phyloP scores from a whole-genome alignment of 352 stramenopile genomes.

The Pilasporangium apinafurcum region DNA sequence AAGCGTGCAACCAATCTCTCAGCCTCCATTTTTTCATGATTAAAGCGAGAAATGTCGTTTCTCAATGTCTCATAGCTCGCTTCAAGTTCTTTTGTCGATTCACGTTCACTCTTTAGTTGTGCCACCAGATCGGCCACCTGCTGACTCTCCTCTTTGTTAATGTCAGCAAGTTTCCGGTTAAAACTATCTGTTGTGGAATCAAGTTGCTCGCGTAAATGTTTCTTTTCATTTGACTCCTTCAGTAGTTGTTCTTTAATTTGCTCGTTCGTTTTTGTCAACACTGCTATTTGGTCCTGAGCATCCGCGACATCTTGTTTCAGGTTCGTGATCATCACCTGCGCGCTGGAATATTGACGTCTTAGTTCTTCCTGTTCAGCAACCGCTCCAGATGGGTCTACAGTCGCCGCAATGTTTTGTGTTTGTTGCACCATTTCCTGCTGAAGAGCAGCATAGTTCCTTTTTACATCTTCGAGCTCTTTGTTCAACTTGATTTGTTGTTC shows the following conservation, averaged over 20 bases:
- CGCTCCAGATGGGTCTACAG: conserved; percentile 1
- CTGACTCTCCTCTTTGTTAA: conserved; percentile 2
- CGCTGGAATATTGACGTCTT: conserved; percentile 6
- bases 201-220: conserved; percentile 21
- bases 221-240: conserved; percentile 40
- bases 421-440: conserved; percentile 3
- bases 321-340: conserved; percentile 7
- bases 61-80: conserved; percentile 12
- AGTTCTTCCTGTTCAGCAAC: conserved; percentile 9
- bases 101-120: conserved; percentile 1
- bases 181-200: conserved; percentile 7
- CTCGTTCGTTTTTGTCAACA: conserved; percentile 16
- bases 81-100: conserved; percentile 12
- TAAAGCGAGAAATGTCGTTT: conserved; percentile 13
- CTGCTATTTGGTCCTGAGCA: conserved; percentile 19
- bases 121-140: background rate
- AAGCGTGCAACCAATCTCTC: too few relatives aligned
- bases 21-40: too few relatives aligned
- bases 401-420: background rate
- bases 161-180: conserved; percentile 1
- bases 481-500: too few relatives aligned
- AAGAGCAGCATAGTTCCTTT: background rate
- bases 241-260: conserved; percentile 34
- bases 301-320: conserved; percentile 17
- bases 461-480: background rate